These are phyloP conservation scores for Boletus vinaceobasis DNA, from an alignment of 768 basidiomycete species.

Conservation along the genomic window DNA sequence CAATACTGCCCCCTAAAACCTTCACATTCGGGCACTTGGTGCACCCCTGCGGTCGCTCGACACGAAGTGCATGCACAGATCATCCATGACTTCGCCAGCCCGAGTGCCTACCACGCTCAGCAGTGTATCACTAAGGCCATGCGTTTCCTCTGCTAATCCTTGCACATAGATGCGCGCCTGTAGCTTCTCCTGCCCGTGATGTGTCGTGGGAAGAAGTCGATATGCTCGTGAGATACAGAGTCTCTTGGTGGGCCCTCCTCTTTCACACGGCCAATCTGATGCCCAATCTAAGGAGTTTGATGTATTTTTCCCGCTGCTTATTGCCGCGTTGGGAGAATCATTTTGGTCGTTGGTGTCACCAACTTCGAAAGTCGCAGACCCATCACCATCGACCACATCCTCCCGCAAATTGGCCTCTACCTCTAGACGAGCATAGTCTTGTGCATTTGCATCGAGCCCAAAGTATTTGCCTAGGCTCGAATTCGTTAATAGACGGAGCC, in stretches of 20 bases:
- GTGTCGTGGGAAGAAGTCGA: slow-evolving; percentile 34
- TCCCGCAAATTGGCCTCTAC: slow-evolving; percentile 4
- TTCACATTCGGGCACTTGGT: slow-evolving; percentile 9
- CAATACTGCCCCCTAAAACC: not conserved
- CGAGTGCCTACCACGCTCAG: slow-evolving; percentile 43
- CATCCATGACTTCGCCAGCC: slow-evolving; percentile 45
- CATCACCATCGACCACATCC: not conserved
- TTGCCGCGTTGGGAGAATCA: not conserved
- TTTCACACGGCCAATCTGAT: slow-evolving; percentile 22
- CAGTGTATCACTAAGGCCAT: slow-evolving; percentile 43
- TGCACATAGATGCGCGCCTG: slow-evolving; percentile 35
- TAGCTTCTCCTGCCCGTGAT: slow-evolving; percentile 2
- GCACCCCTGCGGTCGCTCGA: not conserved
- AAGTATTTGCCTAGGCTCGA: slow-evolving; percentile 39
- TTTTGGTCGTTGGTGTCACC: not conserved
- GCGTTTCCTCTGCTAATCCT: slow-evolving; percentile 36
- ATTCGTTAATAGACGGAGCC: slow-evolving; percentile 40
- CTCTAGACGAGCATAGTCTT: slow-evolving; percentile 7
- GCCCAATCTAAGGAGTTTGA: slow-evolving; percentile 15
- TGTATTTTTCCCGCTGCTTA: slow-evolving; percentile 8
- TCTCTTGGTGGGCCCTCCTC: not conserved
- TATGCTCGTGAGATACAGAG: slow-evolving; percentile 41
- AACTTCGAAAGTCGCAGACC: slow-evolving; percentile 3
- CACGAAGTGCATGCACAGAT: slow-evolving; percentile 24
- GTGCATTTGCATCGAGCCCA: slow-evolving; percentile 24